Percentiles rank a stretch among this genome's conserved stretches.
Conservation (phyloP, 176 grass and related monocot species). For the Oryza glaberrima region DNA sequence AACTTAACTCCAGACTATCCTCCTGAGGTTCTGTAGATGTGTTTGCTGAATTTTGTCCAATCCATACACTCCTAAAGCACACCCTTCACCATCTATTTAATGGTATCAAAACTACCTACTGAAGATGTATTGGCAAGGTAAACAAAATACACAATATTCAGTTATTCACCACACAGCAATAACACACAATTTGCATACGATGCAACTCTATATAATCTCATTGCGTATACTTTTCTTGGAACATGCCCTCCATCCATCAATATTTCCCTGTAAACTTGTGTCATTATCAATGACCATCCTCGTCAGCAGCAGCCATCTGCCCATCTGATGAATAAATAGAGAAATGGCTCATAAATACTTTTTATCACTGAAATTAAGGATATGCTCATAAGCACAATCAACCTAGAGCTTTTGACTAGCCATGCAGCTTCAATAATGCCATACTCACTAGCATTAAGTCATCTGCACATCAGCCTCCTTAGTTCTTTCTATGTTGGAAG, state of each 20-base stretch:
- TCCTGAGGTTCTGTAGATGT: slow-evolving; percentile 70
- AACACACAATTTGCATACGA: slow-evolving; percentile 22
- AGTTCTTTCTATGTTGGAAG: no score
- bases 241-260: slow-evolving; percentile 53
- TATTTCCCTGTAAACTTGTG: slow-evolving; percentile 57
- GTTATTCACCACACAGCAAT: slow-evolving; percentile 3
- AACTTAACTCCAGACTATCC: slow-evolving; percentile 33
- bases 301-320: slow-evolving; percentile 83
- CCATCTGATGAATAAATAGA: slow-evolving; percentile 24
- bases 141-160: slow-evolving; percentile 34
- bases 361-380: slow-evolving; percentile 11
- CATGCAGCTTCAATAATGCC: not conserved
- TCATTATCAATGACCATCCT: slow-evolving; percentile 90
- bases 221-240: slow-evolving; percentile 81
- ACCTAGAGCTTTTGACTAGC: slow-evolving; percentile 18
- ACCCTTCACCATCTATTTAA: slow-evolving; percentile 91
- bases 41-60: slow-evolving; percentile 83
- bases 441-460: no score
- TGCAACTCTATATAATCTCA: slow-evolving; percentile 33
- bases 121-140: slow-evolving; percentile 37
- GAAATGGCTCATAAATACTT: slow-evolving; percentile 9
- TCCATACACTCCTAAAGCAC: slow-evolving; percentile 67
- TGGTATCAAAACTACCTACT: slow-evolving; percentile 59
- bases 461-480: no score
- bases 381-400: slow-evolving; percentile 3